phyloP scores from a whole-genome alignment of 805 yeast species.

The Torulaspora delbrueckii region DNA sequence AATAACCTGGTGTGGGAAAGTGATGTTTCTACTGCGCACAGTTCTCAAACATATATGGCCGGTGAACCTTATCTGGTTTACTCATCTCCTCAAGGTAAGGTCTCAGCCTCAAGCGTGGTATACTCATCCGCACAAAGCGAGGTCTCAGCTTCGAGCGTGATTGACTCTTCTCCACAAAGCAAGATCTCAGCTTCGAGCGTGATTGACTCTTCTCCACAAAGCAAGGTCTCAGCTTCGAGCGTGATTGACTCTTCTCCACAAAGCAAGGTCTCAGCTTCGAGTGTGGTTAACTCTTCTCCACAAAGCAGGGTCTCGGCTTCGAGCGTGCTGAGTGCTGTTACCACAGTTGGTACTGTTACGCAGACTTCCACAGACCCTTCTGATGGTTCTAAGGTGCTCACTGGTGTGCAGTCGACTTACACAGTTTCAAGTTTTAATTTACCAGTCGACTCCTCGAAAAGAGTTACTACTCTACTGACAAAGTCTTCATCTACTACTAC shows the following conservation, averaged over 20 bases:
- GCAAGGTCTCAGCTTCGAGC: constrained; percentile 7
- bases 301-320: constrained; percentile 7
- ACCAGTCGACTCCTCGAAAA: neutral
- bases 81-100: neutral
- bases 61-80: constrained; percentile 11
- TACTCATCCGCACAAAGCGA: neutral
- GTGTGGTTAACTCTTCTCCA: neutral
- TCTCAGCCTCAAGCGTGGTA: constrained; percentile 2
- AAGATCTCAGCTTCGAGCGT: constrained; percentile 6
- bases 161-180: neutral
- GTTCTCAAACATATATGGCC: constrained; percentile 1
- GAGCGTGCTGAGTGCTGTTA: neutral
- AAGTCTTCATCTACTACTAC: constrained; percentile 20
- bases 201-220: neutral
- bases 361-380: neutral
- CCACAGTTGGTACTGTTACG: neutral
- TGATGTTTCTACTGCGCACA: constrained; percentile 1
- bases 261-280: constrained; percentile 7
- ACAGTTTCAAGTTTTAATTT: neutral
- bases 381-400: neutral
- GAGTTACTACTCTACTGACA: constrained; percentile 13
- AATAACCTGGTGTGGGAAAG: constrained; percentile 8
- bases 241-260: neutral
- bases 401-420: neutral
- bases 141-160: constrained; percentile 5